These are phyloP conservation scores for Areca catechu DNA, from an alignment of 176 grass and related monocot species.

Conservation along the genomic window DNA sequence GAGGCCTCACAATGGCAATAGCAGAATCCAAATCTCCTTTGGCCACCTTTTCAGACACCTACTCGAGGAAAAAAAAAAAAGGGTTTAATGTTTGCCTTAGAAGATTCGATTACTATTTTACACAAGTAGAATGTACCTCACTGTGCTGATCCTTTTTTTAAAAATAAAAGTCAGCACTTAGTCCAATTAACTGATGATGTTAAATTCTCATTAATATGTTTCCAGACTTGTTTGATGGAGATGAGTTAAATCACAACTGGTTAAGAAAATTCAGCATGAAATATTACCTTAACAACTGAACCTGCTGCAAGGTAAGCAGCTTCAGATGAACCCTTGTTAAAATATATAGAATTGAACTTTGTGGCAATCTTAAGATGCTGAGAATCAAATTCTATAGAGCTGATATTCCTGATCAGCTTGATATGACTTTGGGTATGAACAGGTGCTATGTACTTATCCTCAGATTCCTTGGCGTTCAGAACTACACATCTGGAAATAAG, in stretches of 20 bases:
- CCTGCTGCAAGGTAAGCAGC: not conserved
- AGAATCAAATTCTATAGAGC: conserved; percentile 59
- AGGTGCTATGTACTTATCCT: conserved; percentile 53
- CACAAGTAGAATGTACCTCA: too few relatives aligned
- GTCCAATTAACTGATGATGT: too few relatives aligned
- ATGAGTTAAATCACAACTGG: not conserved
- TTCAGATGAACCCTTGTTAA: not conserved
- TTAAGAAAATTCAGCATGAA: not conserved
- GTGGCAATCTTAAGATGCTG: conserved; percentile 47
- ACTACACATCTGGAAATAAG: conserved; percentile 34
- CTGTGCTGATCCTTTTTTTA: too few relatives aligned
- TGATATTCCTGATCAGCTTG: conserved; percentile 74
- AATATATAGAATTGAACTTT: conserved; percentile 58
- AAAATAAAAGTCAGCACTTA: too few relatives aligned
- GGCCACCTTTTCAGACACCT: not conserved
- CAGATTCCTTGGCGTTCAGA: conserved; percentile 60
- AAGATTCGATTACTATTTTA: too few relatives aligned
- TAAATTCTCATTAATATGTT: too few relatives aligned
- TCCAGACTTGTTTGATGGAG: not conserved
- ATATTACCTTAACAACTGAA: not conserved
- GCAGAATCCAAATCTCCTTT: not conserved
- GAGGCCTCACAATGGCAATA: not conserved
- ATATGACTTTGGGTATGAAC: conserved; percentile 72
- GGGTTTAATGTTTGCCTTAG: not conserved
- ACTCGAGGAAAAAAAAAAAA: not conserved